Conservation (phyloP, 306 rosid genomes). For the Erythrophleum fordii region DNA sequence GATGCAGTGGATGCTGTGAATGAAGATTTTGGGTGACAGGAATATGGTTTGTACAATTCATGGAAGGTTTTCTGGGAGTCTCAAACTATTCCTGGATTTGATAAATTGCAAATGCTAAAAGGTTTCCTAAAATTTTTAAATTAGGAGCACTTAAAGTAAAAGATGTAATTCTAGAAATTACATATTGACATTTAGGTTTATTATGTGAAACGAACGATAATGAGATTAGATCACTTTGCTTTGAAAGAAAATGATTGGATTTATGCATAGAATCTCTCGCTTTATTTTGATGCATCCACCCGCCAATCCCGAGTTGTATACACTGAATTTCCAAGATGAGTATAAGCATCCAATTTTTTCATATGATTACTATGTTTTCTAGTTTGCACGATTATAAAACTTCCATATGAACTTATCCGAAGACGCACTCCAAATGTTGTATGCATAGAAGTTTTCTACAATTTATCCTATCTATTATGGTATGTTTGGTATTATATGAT, state of each 20-base stretch:
- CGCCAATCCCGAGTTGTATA: background rate
- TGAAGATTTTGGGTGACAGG: conserved; percentile 20
- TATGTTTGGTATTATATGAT: too few species aligned
- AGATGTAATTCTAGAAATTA: background rate
- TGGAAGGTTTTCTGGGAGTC: background rate
- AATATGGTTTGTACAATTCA: conserved; percentile 10
- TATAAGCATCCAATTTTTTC: background rate
- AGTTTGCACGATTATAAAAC: too few species aligned
- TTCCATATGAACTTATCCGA: background rate
- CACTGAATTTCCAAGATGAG: background rate
- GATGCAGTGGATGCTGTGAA: background rate
- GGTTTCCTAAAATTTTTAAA: background rate
- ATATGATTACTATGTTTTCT: background rate
- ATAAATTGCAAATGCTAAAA: background rate
- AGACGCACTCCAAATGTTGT: too few species aligned
- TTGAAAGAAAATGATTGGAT: background rate
- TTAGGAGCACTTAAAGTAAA: background rate
- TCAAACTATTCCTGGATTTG: conserved; percentile 14
- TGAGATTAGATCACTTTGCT: background rate
- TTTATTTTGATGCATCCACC: background rate
- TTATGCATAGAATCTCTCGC: background rate
- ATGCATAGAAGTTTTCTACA: too few species aligned
- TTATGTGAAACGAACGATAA: background rate
- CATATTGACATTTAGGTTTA: too few species aligned
- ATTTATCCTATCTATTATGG: too few species aligned